These are phyloP conservation scores for Sclerotiophoma versabilis DNA, from an alignment of 2,329 filamentous ascomycete species.

Conservation along the genomic window DNA sequence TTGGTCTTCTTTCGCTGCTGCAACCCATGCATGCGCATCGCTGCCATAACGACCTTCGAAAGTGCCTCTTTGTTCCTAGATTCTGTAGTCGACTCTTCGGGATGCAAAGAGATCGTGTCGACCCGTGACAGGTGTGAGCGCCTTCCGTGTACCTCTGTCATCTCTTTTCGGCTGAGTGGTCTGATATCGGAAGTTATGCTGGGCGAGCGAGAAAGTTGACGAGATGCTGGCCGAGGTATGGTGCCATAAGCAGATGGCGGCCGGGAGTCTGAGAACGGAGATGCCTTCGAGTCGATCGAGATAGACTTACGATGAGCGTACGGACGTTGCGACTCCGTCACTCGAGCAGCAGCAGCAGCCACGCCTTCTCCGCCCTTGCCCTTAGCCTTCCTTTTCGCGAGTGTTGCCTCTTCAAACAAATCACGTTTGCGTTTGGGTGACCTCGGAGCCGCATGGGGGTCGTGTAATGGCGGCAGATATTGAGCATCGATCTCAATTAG, in stretches of 20 bases:
- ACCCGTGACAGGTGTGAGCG: slow-evolving; percentile 46
- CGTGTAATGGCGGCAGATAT: slow-evolving; percentile 41
- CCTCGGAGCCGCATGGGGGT: slow-evolving; percentile 27
- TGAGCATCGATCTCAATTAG: slow-evolving; percentile 34
- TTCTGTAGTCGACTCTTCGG: slow-evolving; percentile 46
- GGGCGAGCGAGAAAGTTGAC: slow-evolving; percentile 41
- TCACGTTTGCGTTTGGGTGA: slow-evolving; percentile 54
- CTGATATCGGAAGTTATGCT: slow-evolving; percentile 43
- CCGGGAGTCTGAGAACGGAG: slow-evolving; percentile 30
- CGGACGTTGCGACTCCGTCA: slow-evolving; percentile 32
- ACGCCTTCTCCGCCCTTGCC: slow-evolving; percentile 54
- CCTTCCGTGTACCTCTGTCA: slow-evolving; percentile 32
- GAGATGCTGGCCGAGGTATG: slow-evolving; percentile 32
- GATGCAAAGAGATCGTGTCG: slow-evolving; percentile 36
- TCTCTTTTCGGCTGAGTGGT: slow-evolving; percentile 42
- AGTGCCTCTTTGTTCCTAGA: slow-evolving; percentile 59
- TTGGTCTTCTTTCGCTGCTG: slow-evolving; percentile 52
- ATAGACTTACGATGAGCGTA: slow-evolving; percentile 44
- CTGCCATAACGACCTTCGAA: slow-evolving; percentile 60
- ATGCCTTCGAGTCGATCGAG: slow-evolving; percentile 37
- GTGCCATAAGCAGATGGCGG: slow-evolving; percentile 35
- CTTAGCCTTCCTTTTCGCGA: slow-evolving; percentile 52
- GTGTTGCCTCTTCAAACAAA: slow-evolving; percentile 57
- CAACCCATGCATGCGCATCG: slow-evolving; percentile 60
- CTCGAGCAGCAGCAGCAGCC: slow-evolving; percentile 51